Evolutionary conservation across 345 rosid species (phyloP).

Genomic region (Camelina hispida): DNA sequence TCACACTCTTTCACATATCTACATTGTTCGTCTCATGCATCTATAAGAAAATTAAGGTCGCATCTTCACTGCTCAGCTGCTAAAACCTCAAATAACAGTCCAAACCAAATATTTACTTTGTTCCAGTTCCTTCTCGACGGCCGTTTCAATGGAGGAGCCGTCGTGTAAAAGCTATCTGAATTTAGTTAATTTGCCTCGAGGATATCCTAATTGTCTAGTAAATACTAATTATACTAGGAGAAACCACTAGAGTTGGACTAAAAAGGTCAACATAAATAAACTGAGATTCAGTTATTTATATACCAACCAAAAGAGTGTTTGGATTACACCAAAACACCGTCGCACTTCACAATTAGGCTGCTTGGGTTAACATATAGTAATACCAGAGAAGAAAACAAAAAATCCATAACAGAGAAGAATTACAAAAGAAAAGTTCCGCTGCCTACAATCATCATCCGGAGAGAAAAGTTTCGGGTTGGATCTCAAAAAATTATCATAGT

Average conservation of each 20-base stretch:
- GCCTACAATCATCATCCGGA: conserved; percentile 29
- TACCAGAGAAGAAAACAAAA: background rate
- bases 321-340: background rate
- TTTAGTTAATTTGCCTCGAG: too few species aligned
- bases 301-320: background rate
- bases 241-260: too few species aligned
- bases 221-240: too few species aligned
- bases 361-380: conserved; percentile 18
- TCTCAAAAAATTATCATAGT: conserved; percentile 32
- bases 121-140: background rate
- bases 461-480: conserved; percentile 22
- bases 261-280: too few species aligned
- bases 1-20: too few species aligned
- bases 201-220: too few species aligned
- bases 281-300: background rate
- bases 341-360: conserved; percentile 14
- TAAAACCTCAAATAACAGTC: background rate
- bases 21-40: too few species aligned
- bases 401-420: conserved; percentile 13
- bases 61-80: background rate
- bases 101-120: background rate
- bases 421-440: conserved; percentile 16
- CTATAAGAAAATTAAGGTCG: background rate
- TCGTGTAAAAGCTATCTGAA: background rate
- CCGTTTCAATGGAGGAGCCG: background rate